phyloP scores from a whole-genome alignment of 2,329 filamentous ascomycete species.

The Fusarium piperis region DNA sequence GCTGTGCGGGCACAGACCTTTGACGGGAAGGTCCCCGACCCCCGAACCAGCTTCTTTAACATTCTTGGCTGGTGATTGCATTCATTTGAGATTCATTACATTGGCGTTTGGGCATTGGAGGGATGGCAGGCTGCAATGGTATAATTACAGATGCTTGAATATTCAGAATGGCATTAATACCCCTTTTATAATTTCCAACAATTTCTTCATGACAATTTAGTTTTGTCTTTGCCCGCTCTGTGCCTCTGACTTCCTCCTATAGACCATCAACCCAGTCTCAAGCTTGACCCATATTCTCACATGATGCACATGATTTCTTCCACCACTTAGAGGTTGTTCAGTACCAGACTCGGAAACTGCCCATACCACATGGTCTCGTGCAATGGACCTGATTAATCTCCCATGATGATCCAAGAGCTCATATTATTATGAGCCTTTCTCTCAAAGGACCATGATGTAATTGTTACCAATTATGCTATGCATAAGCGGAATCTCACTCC shows the following conservation, averaged over 20 bases:
- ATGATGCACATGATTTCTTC: neutral
- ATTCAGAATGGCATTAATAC: neutral
- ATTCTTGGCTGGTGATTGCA: conserved; percentile 15
- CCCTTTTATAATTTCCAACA: neutral
- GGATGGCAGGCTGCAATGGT: neutral
- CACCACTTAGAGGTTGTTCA: neutral
- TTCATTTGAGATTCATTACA: conserved; percentile 2
- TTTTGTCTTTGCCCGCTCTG: too few relatives aligned
- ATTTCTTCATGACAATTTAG: neutral
- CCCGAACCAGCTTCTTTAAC: conserved; percentile 16
- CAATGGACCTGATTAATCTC: too few relatives aligned
- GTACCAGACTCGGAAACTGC: neutral
- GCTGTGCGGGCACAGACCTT: conserved; percentile 19
- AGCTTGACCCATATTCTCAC: neutral
- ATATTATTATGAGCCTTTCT: too few relatives aligned
- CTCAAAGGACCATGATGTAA: too few relatives aligned
- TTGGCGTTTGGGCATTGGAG: neutral
- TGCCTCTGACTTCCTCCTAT: neutral
- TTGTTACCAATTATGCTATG: too few relatives aligned
- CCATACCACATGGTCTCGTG: too few relatives aligned
- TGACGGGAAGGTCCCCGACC: conserved; percentile 6
- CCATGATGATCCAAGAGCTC: too few relatives aligned
- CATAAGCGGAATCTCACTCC: too few relatives aligned
- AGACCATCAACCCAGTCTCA: neutral
- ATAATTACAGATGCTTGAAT: neutral